Base-by-base conservation (phyloP, 768 basidiomycete genomes). In the Suillus plorans region DNA sequence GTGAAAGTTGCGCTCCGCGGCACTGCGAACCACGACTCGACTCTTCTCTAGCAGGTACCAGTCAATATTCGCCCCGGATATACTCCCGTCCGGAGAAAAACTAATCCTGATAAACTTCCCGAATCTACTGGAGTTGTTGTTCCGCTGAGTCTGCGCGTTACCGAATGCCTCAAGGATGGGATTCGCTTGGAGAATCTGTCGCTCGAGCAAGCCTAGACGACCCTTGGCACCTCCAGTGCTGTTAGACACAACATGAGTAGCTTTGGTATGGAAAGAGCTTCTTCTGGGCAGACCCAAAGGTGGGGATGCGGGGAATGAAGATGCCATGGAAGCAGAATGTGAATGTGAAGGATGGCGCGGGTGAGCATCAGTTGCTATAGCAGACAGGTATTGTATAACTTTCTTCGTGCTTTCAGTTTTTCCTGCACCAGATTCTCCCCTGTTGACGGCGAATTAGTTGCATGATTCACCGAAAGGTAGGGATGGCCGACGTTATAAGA, bases 351-450 rank as follows among this genome's bases (percentile, higher is more conserved):
- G 77, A 4, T 82, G 73, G 18, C 82, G 73, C 20, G 80, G 78
- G 70, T 92, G 86, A 2, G 85, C 81, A 70, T 95, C 93, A 13
- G 93, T 87, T 2, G 97, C 97, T 69, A 99, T 98, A 8, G 97
- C 94, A 1, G 97, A 97, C 49, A 99, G 87, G 78, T 99, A 99
- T 76, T 99, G 97, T 62, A 99, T 99, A 71, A 99, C 97, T 73
- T 99, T 99, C 84, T 99, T 99, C 16, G 92, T 93, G 79, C 97
- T 99, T 75, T 99, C 97, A 2, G 97, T 99, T 82, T 99, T 99
- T 52, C 97, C 97, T 4, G 97, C 97, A 42, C 97, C 97, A 9
- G 97, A 99, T 82, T 99, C 97, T 50, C 97, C 97, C 10, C 96
- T 97, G 70, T 0, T 53, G 20, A 55, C 52, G n/a, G 59, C 41